A percentile compares a stretch with the other conserved stretches of the same genome.
Evolutionary conservation across 2,329 filamentous ascomycete genomes (phyloP).

Genomic region (Diaporthe australafricana): DNA sequence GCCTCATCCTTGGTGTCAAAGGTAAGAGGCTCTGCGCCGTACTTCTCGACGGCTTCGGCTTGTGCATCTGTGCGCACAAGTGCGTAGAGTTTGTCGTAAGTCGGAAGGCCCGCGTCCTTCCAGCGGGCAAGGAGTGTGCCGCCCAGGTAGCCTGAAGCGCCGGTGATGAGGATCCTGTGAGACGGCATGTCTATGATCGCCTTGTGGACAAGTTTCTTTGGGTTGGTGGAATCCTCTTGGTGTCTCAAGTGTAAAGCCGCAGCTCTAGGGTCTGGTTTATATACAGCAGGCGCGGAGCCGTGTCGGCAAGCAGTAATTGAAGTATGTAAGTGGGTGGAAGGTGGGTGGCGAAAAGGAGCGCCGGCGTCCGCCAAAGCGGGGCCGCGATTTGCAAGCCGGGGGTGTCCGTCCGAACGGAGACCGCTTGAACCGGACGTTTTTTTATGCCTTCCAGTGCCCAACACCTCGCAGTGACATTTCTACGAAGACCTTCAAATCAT

Average conservation of each 20-base stretch:
- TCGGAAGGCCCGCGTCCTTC: conserved; percentile 49
- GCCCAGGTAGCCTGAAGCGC: conserved; percentile 64
- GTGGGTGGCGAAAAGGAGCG: neutral
- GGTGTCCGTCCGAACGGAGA: conserved; percentile 20
- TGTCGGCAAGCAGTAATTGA: neutral
- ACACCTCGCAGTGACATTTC: neutral
- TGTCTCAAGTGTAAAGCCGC: neutral
- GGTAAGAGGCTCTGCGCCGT: conserved; percentile 54
- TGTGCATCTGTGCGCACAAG: conserved; percentile 59
- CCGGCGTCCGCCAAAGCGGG: neutral
- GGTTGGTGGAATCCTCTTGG: neutral
- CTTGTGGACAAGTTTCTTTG: neutral
- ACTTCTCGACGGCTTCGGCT: conserved; percentile 55
- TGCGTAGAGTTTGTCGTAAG: conserved; percentile 57
- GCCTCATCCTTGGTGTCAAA: conserved; percentile 53
- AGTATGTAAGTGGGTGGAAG: neutral
- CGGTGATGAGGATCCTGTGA: conserved; percentile 58
- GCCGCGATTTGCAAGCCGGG: conserved; percentile 23
- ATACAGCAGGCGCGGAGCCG: neutral
- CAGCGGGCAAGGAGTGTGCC: conserved; percentile 59
- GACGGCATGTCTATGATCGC: conserved; percentile 18
- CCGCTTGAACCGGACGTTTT: neutral
- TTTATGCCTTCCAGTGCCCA: neutral
- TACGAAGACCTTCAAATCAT: too few species aligned
- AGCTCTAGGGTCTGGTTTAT: neutral